phyloP scores from a whole-genome alignment of 2,329 filamentous ascomycete genomes.

The Madurella mycetomatis region DNA sequence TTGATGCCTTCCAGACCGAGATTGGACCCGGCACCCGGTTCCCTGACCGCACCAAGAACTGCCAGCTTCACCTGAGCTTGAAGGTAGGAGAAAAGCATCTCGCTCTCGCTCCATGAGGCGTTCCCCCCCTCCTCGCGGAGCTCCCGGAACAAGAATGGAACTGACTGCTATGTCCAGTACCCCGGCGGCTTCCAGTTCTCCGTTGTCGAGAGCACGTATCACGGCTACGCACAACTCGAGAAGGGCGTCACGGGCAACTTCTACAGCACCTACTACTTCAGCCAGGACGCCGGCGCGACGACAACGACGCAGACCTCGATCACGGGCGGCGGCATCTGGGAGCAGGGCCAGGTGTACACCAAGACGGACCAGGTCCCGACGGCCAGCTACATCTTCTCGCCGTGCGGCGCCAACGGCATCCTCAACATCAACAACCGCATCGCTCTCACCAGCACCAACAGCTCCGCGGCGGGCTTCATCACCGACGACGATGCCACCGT shows the following conservation, averaged over 20 bases:
- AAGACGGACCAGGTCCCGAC: conserved; percentile 43
- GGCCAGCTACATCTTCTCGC: conserved; percentile 42
- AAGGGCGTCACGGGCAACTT: conserved; percentile 41
- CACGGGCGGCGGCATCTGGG: conserved; percentile 39
- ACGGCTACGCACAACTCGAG: conserved; percentile 46
- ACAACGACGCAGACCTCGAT: conserved; percentile 43
- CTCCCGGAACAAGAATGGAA: background rate
- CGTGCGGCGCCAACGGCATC: conserved; percentile 42
- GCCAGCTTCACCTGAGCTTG: conserved; percentile 44
- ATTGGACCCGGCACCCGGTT: conserved; percentile 39
- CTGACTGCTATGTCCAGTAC: conserved; percentile 27
- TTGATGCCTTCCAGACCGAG: conserved; percentile 45
- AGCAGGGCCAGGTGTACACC: conserved; percentile 42
- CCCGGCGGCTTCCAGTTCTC: conserved; percentile 45
- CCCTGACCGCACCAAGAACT: conserved; percentile 42
- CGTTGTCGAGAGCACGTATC: conserved; percentile 45
- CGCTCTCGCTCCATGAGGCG: too few species aligned
- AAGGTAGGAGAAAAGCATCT: conserved; percentile 19
- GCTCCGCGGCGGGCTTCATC: conserved; percentile 36
- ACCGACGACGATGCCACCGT: conserved; percentile 44
- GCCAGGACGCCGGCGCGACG: conserved; percentile 40
- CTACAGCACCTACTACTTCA: conserved; percentile 46
- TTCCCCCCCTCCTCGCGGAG: too few species aligned
- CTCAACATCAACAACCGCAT: conserved; percentile 47
- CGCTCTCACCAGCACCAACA: conserved; percentile 36